Evolutionary conservation across 305 asterid genomes (phyloP).

Genomic region (Solanum hybrid): DNA sequence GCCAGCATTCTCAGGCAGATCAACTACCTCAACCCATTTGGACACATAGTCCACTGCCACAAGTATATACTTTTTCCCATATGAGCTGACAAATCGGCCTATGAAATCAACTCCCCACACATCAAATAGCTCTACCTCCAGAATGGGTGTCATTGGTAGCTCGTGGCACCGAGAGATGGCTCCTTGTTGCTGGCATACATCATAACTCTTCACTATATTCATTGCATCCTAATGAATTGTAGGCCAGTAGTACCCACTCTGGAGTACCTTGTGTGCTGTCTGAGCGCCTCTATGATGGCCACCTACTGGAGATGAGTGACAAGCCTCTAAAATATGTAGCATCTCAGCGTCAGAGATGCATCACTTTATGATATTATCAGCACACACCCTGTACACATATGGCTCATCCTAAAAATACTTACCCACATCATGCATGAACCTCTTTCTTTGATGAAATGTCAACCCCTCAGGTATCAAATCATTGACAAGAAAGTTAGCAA

Average conservation of each 20-base stretch:
- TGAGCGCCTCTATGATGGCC: background rate
- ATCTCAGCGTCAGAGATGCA: background rate
- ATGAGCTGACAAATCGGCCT: background rate
- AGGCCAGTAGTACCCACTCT: background rate
- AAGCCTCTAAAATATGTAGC: background rate
- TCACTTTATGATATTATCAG: background rate
- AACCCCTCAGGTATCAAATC: background rate
- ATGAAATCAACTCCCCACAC: background rate
- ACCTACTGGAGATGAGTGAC: background rate
- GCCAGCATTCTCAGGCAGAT: background rate
- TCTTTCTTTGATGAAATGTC: background rate
- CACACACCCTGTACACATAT: background rate
- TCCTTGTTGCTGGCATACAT: too few relatives aligned
- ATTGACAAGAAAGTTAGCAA: background rate
- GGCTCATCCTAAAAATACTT: background rate
- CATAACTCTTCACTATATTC: background rate
- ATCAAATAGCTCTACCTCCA: background rate
- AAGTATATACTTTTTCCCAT: background rate
- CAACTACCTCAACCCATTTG: background rate
- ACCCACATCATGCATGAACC: background rate
- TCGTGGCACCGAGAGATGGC: background rate
- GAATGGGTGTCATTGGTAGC: background rate
- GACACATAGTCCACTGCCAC: background rate
- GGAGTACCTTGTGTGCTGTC: background rate
- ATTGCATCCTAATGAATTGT: background rate